These are phyloP conservation scores for Cutaneotrichosporon cyanovorans DNA, from an alignment of 1,284 basidiomycete species.

Conservation along the genomic window DNA sequence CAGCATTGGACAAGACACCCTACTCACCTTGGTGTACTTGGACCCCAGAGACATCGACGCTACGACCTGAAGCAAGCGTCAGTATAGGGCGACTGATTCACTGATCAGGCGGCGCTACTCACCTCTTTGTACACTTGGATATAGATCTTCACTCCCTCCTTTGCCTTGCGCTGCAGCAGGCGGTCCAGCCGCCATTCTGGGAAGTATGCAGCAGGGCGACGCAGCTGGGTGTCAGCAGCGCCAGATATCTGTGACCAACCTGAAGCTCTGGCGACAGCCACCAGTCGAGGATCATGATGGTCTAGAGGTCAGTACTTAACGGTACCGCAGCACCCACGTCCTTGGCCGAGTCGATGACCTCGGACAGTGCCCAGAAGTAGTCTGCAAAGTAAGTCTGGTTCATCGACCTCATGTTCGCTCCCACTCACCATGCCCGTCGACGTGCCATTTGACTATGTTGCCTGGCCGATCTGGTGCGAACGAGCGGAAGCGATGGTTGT, in stretches of 20 bases:
- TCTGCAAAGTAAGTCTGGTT: constrained; percentile 42
- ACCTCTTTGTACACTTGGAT: constrained; percentile 84
- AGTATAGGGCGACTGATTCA: neutral
- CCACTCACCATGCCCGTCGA: constrained; percentile 65
- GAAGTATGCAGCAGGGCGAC: constrained; percentile 73
- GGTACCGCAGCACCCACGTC: constrained; percentile 23
- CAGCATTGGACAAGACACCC: neutral
- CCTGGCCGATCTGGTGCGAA: constrained; percentile 64
- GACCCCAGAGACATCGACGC: constrained; percentile 83
- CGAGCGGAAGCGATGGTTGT: constrained; percentile 70
- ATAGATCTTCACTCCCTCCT: constrained; percentile 81
- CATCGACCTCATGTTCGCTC: neutral
- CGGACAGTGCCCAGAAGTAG: constrained; percentile 87
- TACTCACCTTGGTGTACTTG: constrained; percentile 66
- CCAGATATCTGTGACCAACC: constrained; percentile 15
- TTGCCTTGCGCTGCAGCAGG: constrained; percentile 74
- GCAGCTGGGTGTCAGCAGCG: constrained; percentile 49
- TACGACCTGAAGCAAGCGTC: constrained; percentile 55
- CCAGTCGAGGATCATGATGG: constrained; percentile 72
- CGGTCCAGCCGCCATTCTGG: constrained; percentile 80
- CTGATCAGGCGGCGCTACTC: constrained; percentile 6
- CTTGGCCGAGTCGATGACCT: constrained; percentile 61
- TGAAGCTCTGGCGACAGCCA: constrained; percentile 84
- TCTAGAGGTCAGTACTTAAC: constrained; percentile 30
- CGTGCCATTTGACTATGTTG: constrained; percentile 82